Evolutionary conservation across 1,139 yeast genomes (phyloP), one percentile per base, ranked within the genome.

Genomic region (Geotrichum macrosporum): DNA sequence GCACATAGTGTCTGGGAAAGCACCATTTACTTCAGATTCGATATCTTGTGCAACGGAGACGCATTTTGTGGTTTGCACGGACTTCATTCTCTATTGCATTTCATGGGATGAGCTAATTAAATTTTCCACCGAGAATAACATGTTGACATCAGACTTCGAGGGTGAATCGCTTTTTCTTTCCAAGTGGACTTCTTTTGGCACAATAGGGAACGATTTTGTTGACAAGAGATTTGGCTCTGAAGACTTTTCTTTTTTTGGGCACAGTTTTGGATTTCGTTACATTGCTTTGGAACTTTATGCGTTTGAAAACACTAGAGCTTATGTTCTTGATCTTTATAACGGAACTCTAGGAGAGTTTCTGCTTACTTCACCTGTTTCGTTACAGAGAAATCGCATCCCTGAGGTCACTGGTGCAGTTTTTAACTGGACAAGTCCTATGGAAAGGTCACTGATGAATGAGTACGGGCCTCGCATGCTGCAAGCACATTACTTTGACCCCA

Each of bases 391-490:
- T 22, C 16, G 5, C n/a, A 4, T 16, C 4, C 4, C 37, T n/a
- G 27, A 27, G 30, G 30, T 20, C 9, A 10, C 18, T 10, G 24
- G 24, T 13, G 5, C 26, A 4, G 9, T 9, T 19, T 19, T 12
- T 30, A 31, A 31, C 13, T 39, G 42, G 42, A 39, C 35, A 10
- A 31, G 35, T 24, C 30, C 35, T 4, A 39, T 39, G 42, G 35
- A 31, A 20, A 24, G 35, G 6, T 39, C 35, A 1, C 30, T 39
- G 6, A 30, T 39, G 12, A 31, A 39, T 31, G 42, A 39, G 29
- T 31, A 39, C 22, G 42, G 41, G 3, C 41, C 41, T n/a, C 5
- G 41, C 3, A n/a, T 37, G 15, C n/a, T 37, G 21, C 41, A 39
- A n/a, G 18, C 6, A 16, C 15, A 21, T 4, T 18, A 22, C 16